A percentile compares a stretch with the other conserved stretches of the same genome.
These are phyloP conservation scores for Ustilago vetiveriae DNA, from an alignment of 1,284 basidiomycete genomes.

Conservation along the genomic window DNA sequence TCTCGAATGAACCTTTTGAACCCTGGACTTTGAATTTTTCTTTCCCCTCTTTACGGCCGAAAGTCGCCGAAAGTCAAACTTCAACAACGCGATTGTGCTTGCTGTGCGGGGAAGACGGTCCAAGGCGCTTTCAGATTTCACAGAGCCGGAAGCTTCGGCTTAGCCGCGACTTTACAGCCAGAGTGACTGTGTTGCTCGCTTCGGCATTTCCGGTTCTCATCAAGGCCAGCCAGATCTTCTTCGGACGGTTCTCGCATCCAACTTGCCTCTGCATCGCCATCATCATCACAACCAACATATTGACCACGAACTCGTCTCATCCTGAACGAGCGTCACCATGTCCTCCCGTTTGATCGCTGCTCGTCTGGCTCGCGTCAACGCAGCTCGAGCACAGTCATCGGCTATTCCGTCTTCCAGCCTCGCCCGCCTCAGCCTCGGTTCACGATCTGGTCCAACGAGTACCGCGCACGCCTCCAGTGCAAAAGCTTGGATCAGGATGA, in stretches of 20 bases:
- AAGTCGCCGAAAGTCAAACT: too few relatives aligned
- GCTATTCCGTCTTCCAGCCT: slow-evolving; percentile 10
- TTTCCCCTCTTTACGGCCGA: slow-evolving; percentile 26
- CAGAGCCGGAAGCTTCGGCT: slow-evolving; percentile 6
- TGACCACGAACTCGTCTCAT: neutral
- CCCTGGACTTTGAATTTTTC: slow-evolving; percentile 3
- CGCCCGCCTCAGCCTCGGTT: slow-evolving; percentile 16
- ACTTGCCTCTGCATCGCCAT: slow-evolving; percentile 1
- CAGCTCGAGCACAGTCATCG: slow-evolving; percentile 18
- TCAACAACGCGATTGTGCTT: neutral
- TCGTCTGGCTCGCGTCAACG: slow-evolving; percentile 43
- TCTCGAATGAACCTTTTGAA: neutral
- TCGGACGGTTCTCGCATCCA: neutral
- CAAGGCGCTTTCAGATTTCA: slow-evolving; percentile 13
- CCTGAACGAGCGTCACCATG: slow-evolving; percentile 19
- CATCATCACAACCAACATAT: neutral
- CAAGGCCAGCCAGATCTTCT: neutral
- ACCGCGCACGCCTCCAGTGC: slow-evolving; percentile 5
- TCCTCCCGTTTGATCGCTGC: slow-evolving; percentile 29
- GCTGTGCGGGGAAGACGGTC: slow-evolving; percentile 34
- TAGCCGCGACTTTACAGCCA: slow-evolving; percentile 10
- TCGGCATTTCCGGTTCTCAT: slow-evolving; percentile 16
- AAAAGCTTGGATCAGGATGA: slow-evolving; percentile 67
- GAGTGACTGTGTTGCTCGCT: slow-evolving; percentile 12
- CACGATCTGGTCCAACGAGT: neutral